Base-by-base conservation (phyloP, 306 rosid species). In the Hippophae rhamnoides region DNA sequence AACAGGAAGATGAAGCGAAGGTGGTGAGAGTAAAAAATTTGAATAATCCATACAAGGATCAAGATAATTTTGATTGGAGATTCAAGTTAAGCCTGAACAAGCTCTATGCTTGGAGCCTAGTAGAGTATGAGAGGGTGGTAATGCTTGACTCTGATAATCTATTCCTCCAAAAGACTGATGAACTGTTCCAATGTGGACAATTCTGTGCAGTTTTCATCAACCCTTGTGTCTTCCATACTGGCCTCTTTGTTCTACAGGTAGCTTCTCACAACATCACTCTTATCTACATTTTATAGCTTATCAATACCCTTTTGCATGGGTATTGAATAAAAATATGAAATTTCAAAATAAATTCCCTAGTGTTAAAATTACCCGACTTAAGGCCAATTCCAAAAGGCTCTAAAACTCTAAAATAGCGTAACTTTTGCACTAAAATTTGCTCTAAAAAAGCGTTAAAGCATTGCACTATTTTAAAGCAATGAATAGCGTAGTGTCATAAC, bases 121-220 rank as follows among this genome's bases (percentile, higher is more conserved):
- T 77, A 66, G 88, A 86, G 8, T 90, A 90, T 65, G 97, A 90
- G 43, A 75, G 97, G 45, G 94, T 90, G 8, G 76, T 90, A 52
- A 90, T 90, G 97, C 73, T 90, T 45, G 97, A 90, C 52, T 81
- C 97, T 9, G 97, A 90, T 69, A 90, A 90, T 72, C 93, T 86
- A 51, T 90, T 90, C 70, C 89, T 90, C 7, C 81, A 65, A 0
- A 84, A 78, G 10, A 84, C 95, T 0, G 97, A 82, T 8, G 97
- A 90, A 68, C 63, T 90, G 56, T 90, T 90, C 74, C 86, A 80
- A 53, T 90, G 97, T 47, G 97, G 97, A 40, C 88, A 84, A 14
- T 90, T 90, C 8, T 90, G 95, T 71, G 97, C 97, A 0, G 94
- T 76, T 74, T 89, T 86, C 65, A 89, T 89, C 73, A 89, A 89